phyloP scores from a whole-genome alignment of 768 basidiomycete genomes.

The Hypholoma fasciculare region DNA sequence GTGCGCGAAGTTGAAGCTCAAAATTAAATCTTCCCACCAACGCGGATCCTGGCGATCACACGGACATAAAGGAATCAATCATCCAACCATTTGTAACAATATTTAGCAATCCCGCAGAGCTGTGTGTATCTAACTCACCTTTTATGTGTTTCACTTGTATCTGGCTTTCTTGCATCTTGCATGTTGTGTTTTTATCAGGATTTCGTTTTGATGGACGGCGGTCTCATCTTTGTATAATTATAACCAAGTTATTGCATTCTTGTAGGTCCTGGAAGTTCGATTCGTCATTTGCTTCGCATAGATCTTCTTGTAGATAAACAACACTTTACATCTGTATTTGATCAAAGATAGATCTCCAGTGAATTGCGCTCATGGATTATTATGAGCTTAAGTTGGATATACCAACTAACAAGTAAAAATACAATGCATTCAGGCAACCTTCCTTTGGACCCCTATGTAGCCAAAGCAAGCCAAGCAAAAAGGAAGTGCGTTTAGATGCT shows the following conservation, averaged over 20 bases:
- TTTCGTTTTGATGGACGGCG: too few species aligned
- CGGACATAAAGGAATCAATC: not conserved
- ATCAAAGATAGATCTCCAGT: too few species aligned
- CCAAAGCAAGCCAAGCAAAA: not conserved
- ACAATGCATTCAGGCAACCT: not conserved
- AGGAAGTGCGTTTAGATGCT: not conserved
- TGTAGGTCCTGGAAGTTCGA: too few species aligned
- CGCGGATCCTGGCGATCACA: slow-evolving; percentile 11
- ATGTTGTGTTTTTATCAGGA: not conserved
- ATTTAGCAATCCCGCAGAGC: not conserved
- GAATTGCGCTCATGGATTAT: not conserved
- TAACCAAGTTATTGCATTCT: too few species aligned
- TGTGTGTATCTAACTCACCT: not conserved
- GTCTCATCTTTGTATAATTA: too few species aligned
- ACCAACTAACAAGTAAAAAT: not conserved
- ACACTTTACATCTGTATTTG: too few species aligned
- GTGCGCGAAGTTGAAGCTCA: not conserved
- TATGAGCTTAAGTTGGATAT: not conserved
- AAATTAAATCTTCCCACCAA: not conserved
- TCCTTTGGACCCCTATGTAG: not conserved
- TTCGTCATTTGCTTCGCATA: too few species aligned
- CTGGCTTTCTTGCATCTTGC: not conserved
- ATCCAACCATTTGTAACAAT: not conserved
- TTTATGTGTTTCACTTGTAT: not conserved
- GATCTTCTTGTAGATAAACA: too few species aligned